Evolutionary conservation across 1,284 basidiomycete species (phyloP), one percentile per base, ranked within the genome.

Genomic region (Ustilago nuda): DNA sequence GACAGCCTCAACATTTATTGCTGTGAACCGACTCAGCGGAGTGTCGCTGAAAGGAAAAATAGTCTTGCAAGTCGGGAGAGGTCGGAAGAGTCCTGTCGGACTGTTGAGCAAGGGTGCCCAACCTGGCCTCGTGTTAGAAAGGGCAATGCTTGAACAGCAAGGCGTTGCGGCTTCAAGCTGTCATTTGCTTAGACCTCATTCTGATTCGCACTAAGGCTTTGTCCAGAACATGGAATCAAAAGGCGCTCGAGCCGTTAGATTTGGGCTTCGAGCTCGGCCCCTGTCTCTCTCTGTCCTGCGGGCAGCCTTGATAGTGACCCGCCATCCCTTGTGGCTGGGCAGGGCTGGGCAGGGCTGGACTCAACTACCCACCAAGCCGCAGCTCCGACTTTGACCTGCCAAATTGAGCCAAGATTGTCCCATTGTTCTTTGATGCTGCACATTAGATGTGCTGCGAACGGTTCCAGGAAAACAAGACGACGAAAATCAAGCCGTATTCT

Each of bases 351-450:
- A 33, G n/a, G 48, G 48, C 37, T 39, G 37, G 37, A 39, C 2
- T 27, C 23, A 27, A 27, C 23, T 27, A 19, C 43, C 19, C 19
- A 45, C 43, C 43, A 45, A 45, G n/a, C 17, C 19, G 43, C 43
- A 50, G 48, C 48, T 50, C 27, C 48, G 48, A 50, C 48, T 50
- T 27, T 45, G 43, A 45, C 43, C 43, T 48, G 45, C 45, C 45
- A 48, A 48, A 48, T 48, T 48, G 45, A 30, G 45, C 48, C n/a
- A 50, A 15, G 30, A 0, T 50, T 32, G 15, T 1, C 27, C 27
- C 39, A 41, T 6, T 48, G 45, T 23, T 48, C 4, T 48, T n/a
- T 50, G 48, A 50, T 32, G 9, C 48, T 50, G 48, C 48, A 50
- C 23, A 8, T 30, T 50, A 50, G 48, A 50, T 50, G 48, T 50